These are phyloP conservation scores for Talaromyces adpressus DNA, from an alignment of 495 filamentous ascomycete species.

Conservation along the genomic window DNA sequence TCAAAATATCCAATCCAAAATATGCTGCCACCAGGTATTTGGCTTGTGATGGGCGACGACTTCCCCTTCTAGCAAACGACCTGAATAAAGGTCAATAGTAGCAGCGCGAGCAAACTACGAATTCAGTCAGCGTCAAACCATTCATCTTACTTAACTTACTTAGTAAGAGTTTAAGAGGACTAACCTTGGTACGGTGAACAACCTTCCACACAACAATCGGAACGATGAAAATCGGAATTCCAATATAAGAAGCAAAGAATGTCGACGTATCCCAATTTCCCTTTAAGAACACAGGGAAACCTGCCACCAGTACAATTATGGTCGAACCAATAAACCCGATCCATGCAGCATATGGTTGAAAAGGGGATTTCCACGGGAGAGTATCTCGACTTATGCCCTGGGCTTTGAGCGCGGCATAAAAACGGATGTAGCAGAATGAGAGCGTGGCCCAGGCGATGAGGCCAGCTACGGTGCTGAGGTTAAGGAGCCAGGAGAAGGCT, in stretches of 20 bases:
- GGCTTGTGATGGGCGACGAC: conserved; percentile 16
- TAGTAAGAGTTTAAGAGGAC: conserved; percentile 37
- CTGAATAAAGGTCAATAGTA: conserved; percentile 29
- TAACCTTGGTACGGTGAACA: conserved; percentile 27
- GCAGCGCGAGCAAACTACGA: conserved; percentile 21
- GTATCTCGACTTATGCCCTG: conserved; percentile 50
- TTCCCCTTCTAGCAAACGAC: conserved; percentile 30
- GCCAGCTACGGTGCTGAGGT: conserved; percentile 60
- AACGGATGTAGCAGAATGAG: conserved; percentile 52
- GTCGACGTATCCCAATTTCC: conserved; percentile 24
- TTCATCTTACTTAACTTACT: not conserved
- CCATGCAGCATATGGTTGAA: conserved; percentile 53
- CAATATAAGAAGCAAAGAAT: conserved; percentile 58
- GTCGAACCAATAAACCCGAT: conserved; percentile 58
- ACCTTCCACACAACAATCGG: conserved; percentile 54
- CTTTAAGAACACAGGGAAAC: conserved; percentile 55
- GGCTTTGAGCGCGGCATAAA: conserved; percentile 50
- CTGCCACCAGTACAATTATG: conserved; percentile 60
- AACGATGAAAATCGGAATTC: conserved; percentile 54
- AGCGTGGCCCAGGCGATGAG: conserved; percentile 61
- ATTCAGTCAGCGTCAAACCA: not conserved
- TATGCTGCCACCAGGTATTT: conserved; percentile 17
- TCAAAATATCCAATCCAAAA: conserved; percentile 27
- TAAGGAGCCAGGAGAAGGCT: conserved; percentile 54
- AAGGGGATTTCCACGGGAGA: conserved; percentile 50